Evolutionary conservation across 1,139 yeast genomes (phyloP).

Genomic region (Geotrichum bryndzae): DNA sequence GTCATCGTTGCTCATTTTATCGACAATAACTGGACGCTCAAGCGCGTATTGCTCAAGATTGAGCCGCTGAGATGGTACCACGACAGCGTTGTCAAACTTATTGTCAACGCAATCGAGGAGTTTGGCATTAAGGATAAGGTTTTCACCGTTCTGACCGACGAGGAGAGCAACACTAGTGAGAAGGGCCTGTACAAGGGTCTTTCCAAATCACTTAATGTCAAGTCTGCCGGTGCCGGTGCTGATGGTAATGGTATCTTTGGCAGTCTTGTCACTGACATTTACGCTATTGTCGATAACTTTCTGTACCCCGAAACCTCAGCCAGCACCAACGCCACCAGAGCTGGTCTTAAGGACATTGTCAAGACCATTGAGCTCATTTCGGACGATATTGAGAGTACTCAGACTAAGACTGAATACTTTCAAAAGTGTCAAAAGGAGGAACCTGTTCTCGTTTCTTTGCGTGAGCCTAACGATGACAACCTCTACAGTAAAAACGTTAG

Average conservation of each 20-base stretch:
- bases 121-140: conserved; percentile 14
- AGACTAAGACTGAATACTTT: conserved; percentile 12
- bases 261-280: conserved; percentile 13
- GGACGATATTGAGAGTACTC: conserved; percentile 12
- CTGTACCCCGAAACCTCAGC: background rate
- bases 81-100: conserved; percentile 13
- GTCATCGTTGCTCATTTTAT: conserved; percentile 18
- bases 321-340: background rate
- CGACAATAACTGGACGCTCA: conserved; percentile 16
- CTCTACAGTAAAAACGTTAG: conserved; percentile 15
- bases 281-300: conserved; percentile 10
- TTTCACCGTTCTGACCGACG: conserved; percentile 16
- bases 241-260: conserved; percentile 5
- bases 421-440: conserved; percentile 14
- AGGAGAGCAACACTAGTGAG: background rate
- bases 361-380: conserved; percentile 15
- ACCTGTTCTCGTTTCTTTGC: conserved; percentile 7
- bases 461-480: conserved; percentile 15
- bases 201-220: conserved; percentile 1
- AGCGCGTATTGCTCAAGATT: conserved; percentile 13
- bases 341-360: conserved; percentile 7
- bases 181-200: conserved; percentile 8
- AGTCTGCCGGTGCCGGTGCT: background rate
- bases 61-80: conserved; percentile 17
- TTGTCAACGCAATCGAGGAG: conserved; percentile 12